Evolutionary conservation across 1,284 basidiomycete genomes (phyloP).

Genomic region (Puccinia triticina): DNA sequence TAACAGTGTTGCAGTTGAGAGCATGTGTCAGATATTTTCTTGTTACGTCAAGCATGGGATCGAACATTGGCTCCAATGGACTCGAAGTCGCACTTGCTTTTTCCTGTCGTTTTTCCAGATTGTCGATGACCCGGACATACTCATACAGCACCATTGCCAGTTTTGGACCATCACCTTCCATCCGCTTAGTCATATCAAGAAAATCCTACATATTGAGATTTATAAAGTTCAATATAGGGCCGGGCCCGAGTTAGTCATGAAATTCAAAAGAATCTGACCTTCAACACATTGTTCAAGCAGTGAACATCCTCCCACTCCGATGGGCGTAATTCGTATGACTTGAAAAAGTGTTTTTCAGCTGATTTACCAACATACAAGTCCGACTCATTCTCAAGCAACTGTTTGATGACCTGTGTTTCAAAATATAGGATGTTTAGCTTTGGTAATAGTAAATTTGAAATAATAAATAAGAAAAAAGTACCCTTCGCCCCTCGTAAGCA

Average conservation of each 20-base stretch:
- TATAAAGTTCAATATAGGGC: no score
- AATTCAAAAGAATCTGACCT: neutral
- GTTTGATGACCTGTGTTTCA: constrained; percentile 18
- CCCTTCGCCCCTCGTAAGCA: neutral
- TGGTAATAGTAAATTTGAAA: neutral
- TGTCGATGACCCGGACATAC: neutral
- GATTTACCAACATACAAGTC: neutral
- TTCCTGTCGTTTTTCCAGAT: neutral
- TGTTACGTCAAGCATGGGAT: neutral
- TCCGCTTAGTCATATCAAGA: no score
- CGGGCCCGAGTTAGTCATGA: no score
- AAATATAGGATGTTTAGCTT: no score
- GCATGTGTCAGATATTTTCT: constrained; percentile 3
- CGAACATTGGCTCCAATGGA: constrained; percentile 7
- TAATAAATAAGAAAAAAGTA: neutral
- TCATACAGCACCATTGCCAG: constrained; percentile 18
- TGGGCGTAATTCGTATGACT: neutral
- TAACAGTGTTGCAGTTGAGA: neutral
- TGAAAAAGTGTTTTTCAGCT: neutral
- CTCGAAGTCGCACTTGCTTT: neutral
- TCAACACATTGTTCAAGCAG: neutral
- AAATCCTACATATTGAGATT: neutral
- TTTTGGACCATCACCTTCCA: no score
- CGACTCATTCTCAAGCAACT: no score
- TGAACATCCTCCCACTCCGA: constrained; percentile 7